Conservation (phyloP, 169 alveolate species). For the Cryptosporidium baileyi region DNA sequence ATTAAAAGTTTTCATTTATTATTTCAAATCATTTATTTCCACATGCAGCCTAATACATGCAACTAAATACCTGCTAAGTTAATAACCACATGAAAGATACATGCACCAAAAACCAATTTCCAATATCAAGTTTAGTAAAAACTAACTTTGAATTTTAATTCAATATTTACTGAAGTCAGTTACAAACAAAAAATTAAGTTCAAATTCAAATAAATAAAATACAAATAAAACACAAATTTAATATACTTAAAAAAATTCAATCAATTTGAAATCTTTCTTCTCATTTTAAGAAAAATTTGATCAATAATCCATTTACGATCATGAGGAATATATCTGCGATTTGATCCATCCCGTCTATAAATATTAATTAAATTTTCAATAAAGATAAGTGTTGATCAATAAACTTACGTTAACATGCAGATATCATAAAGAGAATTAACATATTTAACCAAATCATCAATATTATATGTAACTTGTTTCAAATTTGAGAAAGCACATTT, state of each 20-base stretch:
- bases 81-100: no score
- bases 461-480: slow-evolving; percentile 51
- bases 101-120: no score
- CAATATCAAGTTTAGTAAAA: no score
- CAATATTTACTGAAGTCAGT: no score
- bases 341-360: slow-evolving; percentile 51
- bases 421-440: slow-evolving; percentile 65
- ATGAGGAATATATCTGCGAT: slow-evolving; percentile 60
- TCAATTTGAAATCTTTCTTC: slow-evolving; percentile 3
- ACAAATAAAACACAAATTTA: no score
- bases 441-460: slow-evolving; percentile 47
- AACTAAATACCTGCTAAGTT: no score
- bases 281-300: slow-evolving; percentile 43
- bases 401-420: slow-evolving; percentile 68
- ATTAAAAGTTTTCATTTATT: no score
- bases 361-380: neutral
- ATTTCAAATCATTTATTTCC: no score
- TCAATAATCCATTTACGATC: slow-evolving; percentile 69
- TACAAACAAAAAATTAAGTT: no score
- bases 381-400: neutral
- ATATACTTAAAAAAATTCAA: neutral
- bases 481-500: slow-evolving; percentile 59
- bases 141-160: no score
- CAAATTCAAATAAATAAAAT: no score
- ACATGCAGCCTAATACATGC: no score